phyloP scores from a whole-genome alignment of 495 filamentous ascomycete species.

The Hyaloscypha bicolor region DNA sequence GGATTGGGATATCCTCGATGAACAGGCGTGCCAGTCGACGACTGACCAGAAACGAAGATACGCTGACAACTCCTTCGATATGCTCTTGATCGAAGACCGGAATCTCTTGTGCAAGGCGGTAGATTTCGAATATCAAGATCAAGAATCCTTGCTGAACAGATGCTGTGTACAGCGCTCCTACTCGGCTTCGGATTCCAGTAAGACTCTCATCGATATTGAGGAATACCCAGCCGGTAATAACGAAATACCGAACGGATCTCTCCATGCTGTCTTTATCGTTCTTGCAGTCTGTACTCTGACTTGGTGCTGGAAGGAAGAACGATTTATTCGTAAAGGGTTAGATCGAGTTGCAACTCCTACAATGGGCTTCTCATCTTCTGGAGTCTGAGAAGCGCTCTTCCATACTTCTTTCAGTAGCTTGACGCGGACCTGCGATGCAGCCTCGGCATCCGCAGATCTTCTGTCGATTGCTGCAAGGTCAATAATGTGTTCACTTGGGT shows the following conservation, averaged over 20 bases:
- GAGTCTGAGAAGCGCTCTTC: slow-evolving; percentile 26
- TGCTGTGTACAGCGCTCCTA: slow-evolving; percentile 69
- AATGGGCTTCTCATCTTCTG: background rate
- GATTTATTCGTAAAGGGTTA: background rate
- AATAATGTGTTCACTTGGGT: slow-evolving; percentile 71
- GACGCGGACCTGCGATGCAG: slow-evolving; percentile 55
- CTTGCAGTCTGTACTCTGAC: slow-evolving; percentile 63
- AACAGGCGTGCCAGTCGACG: slow-evolving; percentile 63
- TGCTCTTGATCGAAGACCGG: slow-evolving; percentile 71
- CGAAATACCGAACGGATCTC: slow-evolving; percentile 71
- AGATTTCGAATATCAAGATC: slow-evolving; percentile 70
- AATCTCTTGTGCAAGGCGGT: slow-evolving; percentile 68
- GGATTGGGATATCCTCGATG: slow-evolving; percentile 68
- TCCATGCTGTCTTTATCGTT: slow-evolving; percentile 63
- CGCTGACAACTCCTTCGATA: slow-evolving; percentile 65
- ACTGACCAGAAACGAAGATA: slow-evolving; percentile 64
- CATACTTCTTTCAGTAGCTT: slow-evolving; percentile 56
- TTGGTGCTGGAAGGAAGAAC: slow-evolving; percentile 57
- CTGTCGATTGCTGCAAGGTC: slow-evolving; percentile 71
- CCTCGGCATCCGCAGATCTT: slow-evolving; percentile 59
- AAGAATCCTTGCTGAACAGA: slow-evolving; percentile 70
- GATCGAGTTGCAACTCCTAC: background rate
- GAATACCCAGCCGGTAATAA: slow-evolving; percentile 75
- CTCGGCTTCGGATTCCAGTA: slow-evolving; percentile 62
- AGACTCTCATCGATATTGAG: slow-evolving; percentile 57